These are phyloP conservation scores for Tolypocladium cylindrosporum DNA, from an alignment of 2,329 filamentous ascomycete species.

Conservation along the genomic window DNA sequence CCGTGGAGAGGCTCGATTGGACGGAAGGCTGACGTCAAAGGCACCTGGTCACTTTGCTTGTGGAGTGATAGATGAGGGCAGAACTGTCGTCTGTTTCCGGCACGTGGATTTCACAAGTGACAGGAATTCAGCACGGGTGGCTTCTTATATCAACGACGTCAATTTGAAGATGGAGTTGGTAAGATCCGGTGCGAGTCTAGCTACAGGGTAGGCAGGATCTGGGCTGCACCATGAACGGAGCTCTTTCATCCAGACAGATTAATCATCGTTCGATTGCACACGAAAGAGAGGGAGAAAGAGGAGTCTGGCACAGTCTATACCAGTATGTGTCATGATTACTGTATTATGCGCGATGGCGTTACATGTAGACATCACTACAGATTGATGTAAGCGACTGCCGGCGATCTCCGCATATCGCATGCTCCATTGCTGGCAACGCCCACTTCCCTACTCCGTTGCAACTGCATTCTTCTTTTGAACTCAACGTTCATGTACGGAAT, in stretches of 20 bases:
- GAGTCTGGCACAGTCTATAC: neutral
- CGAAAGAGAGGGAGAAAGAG: neutral
- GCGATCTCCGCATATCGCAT: too few species aligned
- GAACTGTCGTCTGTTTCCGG: neutral
- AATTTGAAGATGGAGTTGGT: neutral
- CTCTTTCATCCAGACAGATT: too few species aligned
- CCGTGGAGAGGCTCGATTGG: neutral
- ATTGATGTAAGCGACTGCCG: too few species aligned
- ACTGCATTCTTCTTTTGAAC: too few species aligned
- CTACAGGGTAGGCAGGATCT: too few species aligned
- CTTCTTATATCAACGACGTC: neutral
- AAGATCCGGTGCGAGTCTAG: too few species aligned
- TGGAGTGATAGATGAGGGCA: neutral
- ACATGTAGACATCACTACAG: neutral
- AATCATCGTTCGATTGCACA: neutral
- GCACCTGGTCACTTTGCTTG: neutral
- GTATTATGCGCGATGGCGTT: neutral
- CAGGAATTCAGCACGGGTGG: neutral
- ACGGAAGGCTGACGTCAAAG: neutral
- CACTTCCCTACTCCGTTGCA: too few species aligned
- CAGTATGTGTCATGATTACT: neutral
- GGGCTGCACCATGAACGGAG: too few species aligned
- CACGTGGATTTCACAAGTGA: too few species aligned
- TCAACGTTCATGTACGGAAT: too few species aligned
- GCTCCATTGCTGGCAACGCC: too few species aligned